phyloP scores from a whole-genome alignment of 768 basidiomycete species.

The Suillus plorans region DNA sequence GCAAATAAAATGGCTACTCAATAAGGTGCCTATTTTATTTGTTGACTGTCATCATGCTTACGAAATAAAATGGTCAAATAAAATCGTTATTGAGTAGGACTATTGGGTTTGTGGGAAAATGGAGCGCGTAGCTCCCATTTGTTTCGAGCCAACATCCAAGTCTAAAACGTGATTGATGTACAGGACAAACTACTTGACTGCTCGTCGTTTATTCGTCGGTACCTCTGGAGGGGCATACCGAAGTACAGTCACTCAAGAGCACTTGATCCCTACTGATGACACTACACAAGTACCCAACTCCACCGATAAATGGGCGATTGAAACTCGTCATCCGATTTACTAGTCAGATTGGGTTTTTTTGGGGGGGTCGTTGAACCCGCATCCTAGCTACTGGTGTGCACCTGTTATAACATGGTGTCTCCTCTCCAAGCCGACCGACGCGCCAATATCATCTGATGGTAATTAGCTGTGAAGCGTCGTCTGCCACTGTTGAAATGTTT shows the following conservation, averaged over 20 bases:
- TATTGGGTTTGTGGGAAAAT: not conserved
- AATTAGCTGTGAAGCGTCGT: conserved; percentile 2
- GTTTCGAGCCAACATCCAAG: not conserved
- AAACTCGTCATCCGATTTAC: not conserved
- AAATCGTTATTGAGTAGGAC: no score
- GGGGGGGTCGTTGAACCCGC: not conserved
- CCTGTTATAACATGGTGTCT: conserved; percentile 14
- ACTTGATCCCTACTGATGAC: not conserved
- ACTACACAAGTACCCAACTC: not conserved
- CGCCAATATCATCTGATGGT: conserved; percentile 17
- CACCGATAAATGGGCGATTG: not conserved
- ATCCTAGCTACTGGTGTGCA: not conserved
- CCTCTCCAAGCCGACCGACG: not conserved
- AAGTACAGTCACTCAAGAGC: not conserved
- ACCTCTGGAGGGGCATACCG: not conserved
- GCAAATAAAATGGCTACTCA: no score
- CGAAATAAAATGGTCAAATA: no score
- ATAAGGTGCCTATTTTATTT: no score
- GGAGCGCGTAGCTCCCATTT: not conserved
- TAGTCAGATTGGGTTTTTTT: not conserved
- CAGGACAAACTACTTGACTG: not conserved
- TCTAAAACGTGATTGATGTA: not conserved
- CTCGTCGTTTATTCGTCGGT: not conserved
- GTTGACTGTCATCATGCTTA: no score
- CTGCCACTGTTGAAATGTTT: conserved; percentile 9